A percentile compares a stretch with the other conserved stretches of the same genome.
Conservation (phyloP, 495 filamentous ascomycete genomes). For the Penicillium antarcticum region DNA sequence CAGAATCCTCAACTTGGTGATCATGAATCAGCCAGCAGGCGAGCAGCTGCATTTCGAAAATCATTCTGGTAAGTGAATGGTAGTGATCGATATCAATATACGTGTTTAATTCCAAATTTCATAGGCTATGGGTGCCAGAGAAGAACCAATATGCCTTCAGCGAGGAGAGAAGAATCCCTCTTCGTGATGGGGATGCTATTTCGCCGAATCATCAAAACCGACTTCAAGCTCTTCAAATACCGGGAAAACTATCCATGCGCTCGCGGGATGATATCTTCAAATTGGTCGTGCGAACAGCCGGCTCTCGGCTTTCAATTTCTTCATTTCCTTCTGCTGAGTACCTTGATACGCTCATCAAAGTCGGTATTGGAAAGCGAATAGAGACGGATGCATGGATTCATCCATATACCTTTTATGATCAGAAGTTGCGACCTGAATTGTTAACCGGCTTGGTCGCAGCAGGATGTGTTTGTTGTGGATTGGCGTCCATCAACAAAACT, state of each 20-base stretch:
- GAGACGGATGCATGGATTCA: conserved; percentile 58
- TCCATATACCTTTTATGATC: conserved; percentile 48
- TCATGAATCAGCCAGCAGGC: conserved; percentile 14
- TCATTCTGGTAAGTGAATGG: conserved; percentile 20
- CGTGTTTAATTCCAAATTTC: neutral
- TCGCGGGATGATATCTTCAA: conserved; percentile 26
- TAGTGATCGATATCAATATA: neutral
- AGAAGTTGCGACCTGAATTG: conserved; percentile 49
- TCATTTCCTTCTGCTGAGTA: conserved; percentile 55
- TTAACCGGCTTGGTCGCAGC: conserved; percentile 49
- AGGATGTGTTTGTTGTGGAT: conserved; percentile 52
- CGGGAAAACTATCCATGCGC: conserved; percentile 15
- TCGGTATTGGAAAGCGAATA: conserved; percentile 51
- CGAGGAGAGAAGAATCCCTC: conserved; percentile 19
- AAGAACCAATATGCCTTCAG: conserved; percentile 30
- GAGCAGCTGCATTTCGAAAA: conserved; percentile 23
- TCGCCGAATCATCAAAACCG: conserved; percentile 10
- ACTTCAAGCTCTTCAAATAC: conserved; percentile 21
- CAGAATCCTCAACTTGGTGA: conserved; percentile 7
- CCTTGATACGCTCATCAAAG: conserved; percentile 57
- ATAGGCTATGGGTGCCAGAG: conserved; percentile 26
- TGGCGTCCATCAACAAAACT: conserved; percentile 52
- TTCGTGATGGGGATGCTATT: conserved; percentile 24
- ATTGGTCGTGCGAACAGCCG: conserved; percentile 23
- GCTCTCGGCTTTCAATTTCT: conserved; percentile 42